Evolutionary conservation across 2,329 filamentous ascomycete genomes (phyloP), one percentile per base, ranked within the genome.

Genomic region (Verticillium dahliae): DNA sequence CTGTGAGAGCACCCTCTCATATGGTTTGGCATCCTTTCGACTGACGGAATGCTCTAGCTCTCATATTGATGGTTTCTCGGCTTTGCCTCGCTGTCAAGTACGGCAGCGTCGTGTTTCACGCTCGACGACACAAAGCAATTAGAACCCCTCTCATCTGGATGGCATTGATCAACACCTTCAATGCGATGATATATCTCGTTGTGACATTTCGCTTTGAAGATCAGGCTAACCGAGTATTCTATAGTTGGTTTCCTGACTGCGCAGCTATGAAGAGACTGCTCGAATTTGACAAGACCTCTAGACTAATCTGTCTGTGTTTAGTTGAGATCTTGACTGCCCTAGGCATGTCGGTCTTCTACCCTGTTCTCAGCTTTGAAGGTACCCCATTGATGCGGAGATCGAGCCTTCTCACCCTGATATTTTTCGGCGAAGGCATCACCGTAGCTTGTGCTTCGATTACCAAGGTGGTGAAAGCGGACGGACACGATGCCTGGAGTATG

Each of bases 371-470:
- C 60, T 86, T 89, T 68, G 80, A 84, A 62, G 77, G 82, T 61
- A 89, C 85, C 0, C 85, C 88, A 68, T 71, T 89, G 61, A 85
- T 86, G 67, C 84, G 86, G 67, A 80, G 87, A 13, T 82, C 89
- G 80, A 82, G 81, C 13, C 76, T 88, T 2, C 75, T 89, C 60
- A 89, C 86, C 0, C 76, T 89, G 57, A 87, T 89, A 63, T 85
- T 90, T 61, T 81, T 89, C 62, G 86, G 87, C 14, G 86, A 89
- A 67, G 85, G 85, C 58, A 86, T 88, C 41, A 81, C 83, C n/a
- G 75, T 88, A 6, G 73, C 74, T 15, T 59, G 58, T 11, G 58
- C 41, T 6, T 38, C 41, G 7, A 54, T 55, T 45, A 59, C 58
- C 14, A 33, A 59, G 13, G 50, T 59, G 6, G 41, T 59, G 10